phyloP scores from a whole-genome alignment of 2,329 filamentous ascomycete genomes.

The Colletotrichum tofieldiae region DNA sequence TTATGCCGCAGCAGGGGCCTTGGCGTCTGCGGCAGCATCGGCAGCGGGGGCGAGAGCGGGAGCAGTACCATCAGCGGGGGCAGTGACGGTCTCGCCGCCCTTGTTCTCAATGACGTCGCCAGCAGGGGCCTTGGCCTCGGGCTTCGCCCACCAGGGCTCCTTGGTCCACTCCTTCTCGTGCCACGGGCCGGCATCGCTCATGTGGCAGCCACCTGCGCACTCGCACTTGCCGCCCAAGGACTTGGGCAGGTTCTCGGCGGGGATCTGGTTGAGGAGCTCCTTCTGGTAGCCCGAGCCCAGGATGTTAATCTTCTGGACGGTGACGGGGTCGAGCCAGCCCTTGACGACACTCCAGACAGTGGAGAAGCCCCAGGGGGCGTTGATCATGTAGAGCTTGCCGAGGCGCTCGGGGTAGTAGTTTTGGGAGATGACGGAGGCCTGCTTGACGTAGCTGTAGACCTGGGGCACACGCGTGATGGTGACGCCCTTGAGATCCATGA shows the following conservation, averaged over 20 bases:
- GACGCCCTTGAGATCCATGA: constrained; percentile 98
- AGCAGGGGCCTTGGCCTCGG: constrained; percentile 55
- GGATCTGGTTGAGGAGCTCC: constrained; percentile 87
- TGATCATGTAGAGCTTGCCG: constrained; percentile 97
- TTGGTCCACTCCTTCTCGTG: constrained; percentile 77
- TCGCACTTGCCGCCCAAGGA: constrained; percentile 87
- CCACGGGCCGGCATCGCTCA: constrained; percentile 96
- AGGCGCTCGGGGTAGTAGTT: constrained; percentile 99
- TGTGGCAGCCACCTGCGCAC: constrained; percentile 85
- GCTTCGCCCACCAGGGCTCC: constrained; percentile 76
- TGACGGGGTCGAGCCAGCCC: constrained; percentile 96
- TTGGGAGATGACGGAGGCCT: constrained; percentile 91
- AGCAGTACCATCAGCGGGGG: constrained; percentile 48
- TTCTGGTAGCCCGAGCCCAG: constrained; percentile 86
- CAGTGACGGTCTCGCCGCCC: constrained; percentile 56
- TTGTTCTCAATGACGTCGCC: constrained; percentile 57
- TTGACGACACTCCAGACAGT: constrained; percentile 89
- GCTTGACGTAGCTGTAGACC: constrained; percentile 90
- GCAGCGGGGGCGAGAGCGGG: constrained; percentile 52
- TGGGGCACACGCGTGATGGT: constrained; percentile 84
- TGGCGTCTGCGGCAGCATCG: constrained; percentile 52
- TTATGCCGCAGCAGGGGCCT: constrained; percentile 54
- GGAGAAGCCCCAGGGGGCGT: constrained; percentile 96
- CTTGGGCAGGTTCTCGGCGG: constrained; percentile 90
- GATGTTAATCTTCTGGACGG: constrained; percentile 95